Evolutionary conservation across 352 stramenopile genomes (phyloP).

Genomic region (Phytophthora sojae): DNA sequence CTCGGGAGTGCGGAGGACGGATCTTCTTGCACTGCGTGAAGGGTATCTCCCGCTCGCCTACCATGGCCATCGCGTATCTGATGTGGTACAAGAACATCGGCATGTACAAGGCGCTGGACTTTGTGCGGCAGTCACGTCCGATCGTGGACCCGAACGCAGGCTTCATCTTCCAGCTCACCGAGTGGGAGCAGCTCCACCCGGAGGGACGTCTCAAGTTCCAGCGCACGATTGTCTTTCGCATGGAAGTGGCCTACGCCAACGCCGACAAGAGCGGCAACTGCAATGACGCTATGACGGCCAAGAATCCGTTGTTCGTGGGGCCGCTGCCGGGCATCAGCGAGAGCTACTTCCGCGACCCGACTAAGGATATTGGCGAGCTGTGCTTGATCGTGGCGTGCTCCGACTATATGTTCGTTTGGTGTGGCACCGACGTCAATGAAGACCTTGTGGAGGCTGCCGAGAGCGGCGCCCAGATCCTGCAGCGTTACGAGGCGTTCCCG

Average conservation of each 20-base stretch:
- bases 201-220: slow-evolving; percentile 60
- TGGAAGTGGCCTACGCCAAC: slow-evolving; percentile 63
- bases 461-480: slow-evolving; percentile 67
- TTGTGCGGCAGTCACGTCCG: slow-evolving; percentile 75
- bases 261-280: slow-evolving; percentile 42
- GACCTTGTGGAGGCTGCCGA: slow-evolving; percentile 67
- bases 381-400: slow-evolving; percentile 78
- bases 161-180: slow-evolving; percentile 91
- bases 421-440: slow-evolving; percentile 60
- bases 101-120: slow-evolving; percentile 84
- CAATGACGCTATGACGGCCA: slow-evolving; percentile 29
- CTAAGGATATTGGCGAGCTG: slow-evolving; percentile 57
- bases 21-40: slow-evolving; percentile 91
- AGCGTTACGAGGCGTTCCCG: slow-evolving; percentile 80
- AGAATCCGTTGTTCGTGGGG: slow-evolving; percentile 68
- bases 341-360: slow-evolving; percentile 62
- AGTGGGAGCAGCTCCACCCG: slow-evolving; percentile 83
- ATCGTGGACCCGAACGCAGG: slow-evolving; percentile 88
- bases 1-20: slow-evolving; percentile 67
- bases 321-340: slow-evolving; percentile 60
- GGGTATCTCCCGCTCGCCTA: slow-evolving; percentile 88
- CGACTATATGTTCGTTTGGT: slow-evolving; percentile 88
- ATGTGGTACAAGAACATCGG: slow-evolving; percentile 90
- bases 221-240: slow-evolving; percentile 67
- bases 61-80: slow-evolving; percentile 90